Evolutionary conservation across 352 stramenopile species (phyloP).

Genomic region (Phytophthora europaea): DNA sequence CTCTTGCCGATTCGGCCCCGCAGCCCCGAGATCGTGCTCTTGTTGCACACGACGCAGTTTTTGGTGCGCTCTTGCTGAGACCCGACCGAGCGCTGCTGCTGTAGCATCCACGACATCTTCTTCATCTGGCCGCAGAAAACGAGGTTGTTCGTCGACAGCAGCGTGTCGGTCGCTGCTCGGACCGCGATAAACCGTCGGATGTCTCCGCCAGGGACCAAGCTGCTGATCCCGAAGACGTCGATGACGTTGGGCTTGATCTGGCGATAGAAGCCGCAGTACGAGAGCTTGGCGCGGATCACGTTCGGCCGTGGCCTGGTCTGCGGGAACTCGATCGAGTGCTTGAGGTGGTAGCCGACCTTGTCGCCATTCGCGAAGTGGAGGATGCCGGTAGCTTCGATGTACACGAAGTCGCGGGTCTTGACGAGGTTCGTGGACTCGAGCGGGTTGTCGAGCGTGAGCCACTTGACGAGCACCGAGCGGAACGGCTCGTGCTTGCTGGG

Average conservation of each 20-base stretch:
- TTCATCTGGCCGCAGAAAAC: conserved; percentile 42
- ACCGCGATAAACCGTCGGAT: neutral
- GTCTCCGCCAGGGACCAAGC: conserved; percentile 36
- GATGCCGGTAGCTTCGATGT: conserved; percentile 40
- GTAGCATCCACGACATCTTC: conserved; percentile 29
- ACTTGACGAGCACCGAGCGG: conserved; percentile 42
- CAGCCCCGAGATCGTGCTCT: conserved; percentile 7
- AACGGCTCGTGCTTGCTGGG: conserved; percentile 32
- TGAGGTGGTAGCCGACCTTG: conserved; percentile 30
- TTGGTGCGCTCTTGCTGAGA: conserved; percentile 1
- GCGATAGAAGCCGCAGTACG: conserved; percentile 53
- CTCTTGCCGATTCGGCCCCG: conserved; percentile 26
- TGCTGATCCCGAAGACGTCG: conserved; percentile 46
- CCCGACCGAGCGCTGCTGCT: conserved; percentile 18
- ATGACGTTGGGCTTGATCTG: conserved; percentile 52
- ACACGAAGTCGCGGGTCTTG: conserved; percentile 54
- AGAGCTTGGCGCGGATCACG: conserved; percentile 54
- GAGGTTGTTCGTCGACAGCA: conserved; percentile 29
- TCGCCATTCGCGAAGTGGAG: conserved; percentile 32
- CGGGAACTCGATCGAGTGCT: conserved; percentile 33
- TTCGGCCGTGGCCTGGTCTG: conserved; percentile 33
- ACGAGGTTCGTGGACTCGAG: conserved; percentile 35
- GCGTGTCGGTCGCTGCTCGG: neutral
- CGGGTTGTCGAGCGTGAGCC: conserved; percentile 44
- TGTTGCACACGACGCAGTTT: conserved; percentile 21